Conservation (phyloP, 2,329 filamentous ascomycete species). For the Arachnomyces sp. region DNA sequence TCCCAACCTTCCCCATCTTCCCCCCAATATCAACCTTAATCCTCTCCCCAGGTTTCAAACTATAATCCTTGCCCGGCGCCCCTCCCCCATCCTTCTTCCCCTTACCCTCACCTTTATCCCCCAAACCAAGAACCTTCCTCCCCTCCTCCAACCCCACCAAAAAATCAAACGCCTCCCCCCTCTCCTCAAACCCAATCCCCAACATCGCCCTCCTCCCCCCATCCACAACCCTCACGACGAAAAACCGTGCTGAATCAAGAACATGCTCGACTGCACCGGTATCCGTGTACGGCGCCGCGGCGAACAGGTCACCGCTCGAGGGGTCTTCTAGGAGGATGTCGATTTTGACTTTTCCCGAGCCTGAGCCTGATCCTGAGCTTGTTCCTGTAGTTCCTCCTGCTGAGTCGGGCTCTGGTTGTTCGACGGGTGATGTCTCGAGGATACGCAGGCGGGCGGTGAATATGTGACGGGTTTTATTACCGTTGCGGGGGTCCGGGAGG, state of each 20-base stretch:
- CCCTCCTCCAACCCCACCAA: slow-evolving; percentile 71
- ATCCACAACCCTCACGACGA: slow-evolving; percentile 71
- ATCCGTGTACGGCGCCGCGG: slow-evolving; percentile 68
- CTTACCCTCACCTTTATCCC: slow-evolving; percentile 25
- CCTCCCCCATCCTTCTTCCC: slow-evolving; percentile 15
- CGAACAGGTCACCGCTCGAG: slow-evolving; percentile 65
- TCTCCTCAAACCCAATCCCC: slow-evolving; percentile 80
- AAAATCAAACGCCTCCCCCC: slow-evolving; percentile 80
- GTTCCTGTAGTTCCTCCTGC: slow-evolving; percentile 10
- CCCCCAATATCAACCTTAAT: slow-evolving; percentile 72
- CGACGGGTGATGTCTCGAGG: slow-evolving; percentile 52
- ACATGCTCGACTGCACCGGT: slow-evolving; percentile 64
- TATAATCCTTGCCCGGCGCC: slow-evolving; percentile 64
- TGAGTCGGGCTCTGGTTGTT: slow-evolving; percentile 12
- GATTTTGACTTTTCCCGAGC: slow-evolving; percentile 52
- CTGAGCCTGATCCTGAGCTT: no score
- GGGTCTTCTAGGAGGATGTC: slow-evolving; percentile 75
- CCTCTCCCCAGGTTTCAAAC: slow-evolving; percentile 80
- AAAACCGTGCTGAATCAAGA: slow-evolving; percentile 73
- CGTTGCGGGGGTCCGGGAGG: slow-evolving; percentile 39
- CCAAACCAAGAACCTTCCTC: slow-evolving; percentile 59
- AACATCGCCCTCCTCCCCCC: slow-evolving; percentile 69
- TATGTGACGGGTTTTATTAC: slow-evolving; percentile 61
- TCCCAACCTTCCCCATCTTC: slow-evolving; percentile 41
- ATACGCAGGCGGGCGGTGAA: slow-evolving; percentile 77